These are phyloP conservation scores for Xylaria castorea DNA, from an alignment of 495 filamentous ascomycete species.

Conservation along the genomic window DNA sequence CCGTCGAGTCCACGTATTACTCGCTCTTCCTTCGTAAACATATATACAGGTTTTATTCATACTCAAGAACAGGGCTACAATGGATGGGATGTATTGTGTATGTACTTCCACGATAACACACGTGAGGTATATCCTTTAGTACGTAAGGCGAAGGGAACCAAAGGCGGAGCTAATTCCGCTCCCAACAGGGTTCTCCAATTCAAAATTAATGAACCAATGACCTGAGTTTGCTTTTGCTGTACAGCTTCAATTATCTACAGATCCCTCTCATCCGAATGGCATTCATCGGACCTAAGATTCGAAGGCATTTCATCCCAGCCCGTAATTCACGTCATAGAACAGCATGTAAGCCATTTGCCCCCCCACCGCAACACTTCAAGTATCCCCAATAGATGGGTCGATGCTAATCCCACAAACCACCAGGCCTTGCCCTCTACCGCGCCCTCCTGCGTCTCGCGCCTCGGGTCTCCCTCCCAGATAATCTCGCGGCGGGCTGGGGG, in stretches of 20 bases:
- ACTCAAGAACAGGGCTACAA: background rate
- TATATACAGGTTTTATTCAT: background rate
- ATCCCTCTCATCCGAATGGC: constrained; percentile 20
- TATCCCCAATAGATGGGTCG: background rate
- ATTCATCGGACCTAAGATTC: background rate
- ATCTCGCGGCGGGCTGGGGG: constrained; percentile 49
- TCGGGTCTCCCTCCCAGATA: constrained; percentile 53
- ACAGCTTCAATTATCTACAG: background rate
- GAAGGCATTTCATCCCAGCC: constrained; percentile 51
- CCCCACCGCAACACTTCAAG: background rate
- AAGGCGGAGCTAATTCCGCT: constrained; percentile 18
- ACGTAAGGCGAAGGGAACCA: background rate
- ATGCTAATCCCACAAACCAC: background rate
- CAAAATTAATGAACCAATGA: constrained; percentile 4
- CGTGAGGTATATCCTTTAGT: background rate
- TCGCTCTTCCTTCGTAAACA: background rate
- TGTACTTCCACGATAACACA: background rate
- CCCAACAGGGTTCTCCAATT: constrained; percentile 10
- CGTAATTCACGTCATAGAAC: constrained; percentile 62
- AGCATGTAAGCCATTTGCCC: constrained; percentile 62
- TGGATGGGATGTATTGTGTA: background rate
- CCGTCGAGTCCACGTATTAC: background rate
- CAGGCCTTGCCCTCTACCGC: constrained; percentile 77
- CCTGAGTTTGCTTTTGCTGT: background rate
- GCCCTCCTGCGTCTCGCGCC: constrained; percentile 69